Percentiles rank a stretch among this genome's conserved stretches.
Conservation (phyloP, 2,329 filamentous ascomycete species). For the Xenoacremonium recifei region DNA sequence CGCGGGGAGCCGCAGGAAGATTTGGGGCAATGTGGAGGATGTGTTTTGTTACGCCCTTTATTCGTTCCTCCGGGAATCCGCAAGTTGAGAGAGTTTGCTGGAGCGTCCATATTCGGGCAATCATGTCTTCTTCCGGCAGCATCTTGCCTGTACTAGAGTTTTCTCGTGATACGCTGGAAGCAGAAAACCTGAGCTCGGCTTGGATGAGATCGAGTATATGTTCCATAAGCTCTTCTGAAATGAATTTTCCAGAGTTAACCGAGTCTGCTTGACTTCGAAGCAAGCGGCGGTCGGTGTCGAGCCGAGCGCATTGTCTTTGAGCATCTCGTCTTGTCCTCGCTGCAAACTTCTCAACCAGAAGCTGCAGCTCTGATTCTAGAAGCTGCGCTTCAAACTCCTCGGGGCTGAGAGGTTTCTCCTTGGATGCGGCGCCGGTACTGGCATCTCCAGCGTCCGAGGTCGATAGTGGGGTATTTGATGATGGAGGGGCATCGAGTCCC, state of each 20-base stretch:
- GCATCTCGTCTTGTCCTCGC: conserved; percentile 78
- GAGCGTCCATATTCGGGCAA: conserved; percentile 80
- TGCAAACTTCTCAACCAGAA: conserved; percentile 81
- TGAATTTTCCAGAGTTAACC: conserved; percentile 73
- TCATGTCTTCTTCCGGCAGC: conserved; percentile 72
- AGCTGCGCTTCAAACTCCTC: conserved; percentile 90
- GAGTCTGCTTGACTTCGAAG: conserved; percentile 75
- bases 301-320: conserved; percentile 69
- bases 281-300: conserved; percentile 83
- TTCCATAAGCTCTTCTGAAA: conserved; percentile 75
- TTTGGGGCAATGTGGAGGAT: conserved; percentile 67
- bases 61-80: conserved; percentile 63
- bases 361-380: conserved; percentile 85
- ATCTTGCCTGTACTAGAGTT: conserved; percentile 47
- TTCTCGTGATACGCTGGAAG: conserved; percentile 48
- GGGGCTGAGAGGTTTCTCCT: conserved; percentile 61
- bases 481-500: conserved; percentile 30
- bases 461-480: conserved; percentile 30
- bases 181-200: conserved; percentile 59
- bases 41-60: conserved; percentile 63
- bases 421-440: conserved; percentile 11
- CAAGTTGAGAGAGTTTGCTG: conserved; percentile 68
- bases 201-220: conserved; percentile 72
- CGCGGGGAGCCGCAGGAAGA: conserved; percentile 55
- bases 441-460: conserved; percentile 23